Evolutionary conservation across 495 filamentous ascomycete species (phyloP).

Genomic region (Astrocystis sublimbata): DNA sequence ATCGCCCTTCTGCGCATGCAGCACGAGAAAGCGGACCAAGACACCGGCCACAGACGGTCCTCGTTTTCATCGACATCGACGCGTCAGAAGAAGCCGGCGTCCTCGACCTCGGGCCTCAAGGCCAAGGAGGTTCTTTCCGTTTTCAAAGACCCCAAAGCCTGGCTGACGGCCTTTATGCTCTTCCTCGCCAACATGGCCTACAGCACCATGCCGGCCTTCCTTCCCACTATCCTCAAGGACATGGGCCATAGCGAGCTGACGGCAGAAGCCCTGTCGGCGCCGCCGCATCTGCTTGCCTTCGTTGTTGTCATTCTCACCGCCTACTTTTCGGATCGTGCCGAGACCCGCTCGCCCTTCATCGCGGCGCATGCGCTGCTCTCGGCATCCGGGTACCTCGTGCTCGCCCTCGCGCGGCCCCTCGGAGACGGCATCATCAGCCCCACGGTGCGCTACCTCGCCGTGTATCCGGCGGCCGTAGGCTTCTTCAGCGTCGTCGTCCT

Average conservation of each 20-base stretch:
- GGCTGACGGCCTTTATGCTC: constrained; percentile 64
- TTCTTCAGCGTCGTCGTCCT: constrained; percentile 72
- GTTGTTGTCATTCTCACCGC: constrained; percentile 68
- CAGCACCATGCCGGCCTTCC: constrained; percentile 79
- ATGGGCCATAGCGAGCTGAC: constrained; percentile 73
- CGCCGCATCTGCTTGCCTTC: constrained; percentile 78
- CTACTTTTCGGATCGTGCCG: constrained; percentile 64
- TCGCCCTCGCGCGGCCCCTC: constrained; percentile 45
- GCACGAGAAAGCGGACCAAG: constrained; percentile 20
- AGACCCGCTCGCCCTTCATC: constrained; percentile 65
- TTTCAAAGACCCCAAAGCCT: constrained; percentile 64
- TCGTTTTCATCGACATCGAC: not conserved
- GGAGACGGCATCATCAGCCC: constrained; percentile 17
- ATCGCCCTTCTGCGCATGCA: constrained; percentile 67
- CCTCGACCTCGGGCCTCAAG: constrained; percentile 54
- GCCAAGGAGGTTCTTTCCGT: constrained; percentile 37
- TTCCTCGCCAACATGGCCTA: constrained; percentile 66
- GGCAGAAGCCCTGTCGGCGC: constrained; percentile 77
- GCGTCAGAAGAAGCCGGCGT: constrained; percentile 33
- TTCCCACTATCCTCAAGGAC: constrained; percentile 75
- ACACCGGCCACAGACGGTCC: not conserved
- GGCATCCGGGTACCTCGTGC: constrained; percentile 59
- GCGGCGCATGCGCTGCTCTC: constrained; percentile 62
- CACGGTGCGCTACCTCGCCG: constrained; percentile 61
- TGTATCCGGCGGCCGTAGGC: constrained; percentile 70